Percentiles rank a stretch among this genome's conserved stretches.
Evolutionary conservation across 2,329 filamentous ascomycete species (phyloP).

Genomic region (Aspergillus vadensis): DNA sequence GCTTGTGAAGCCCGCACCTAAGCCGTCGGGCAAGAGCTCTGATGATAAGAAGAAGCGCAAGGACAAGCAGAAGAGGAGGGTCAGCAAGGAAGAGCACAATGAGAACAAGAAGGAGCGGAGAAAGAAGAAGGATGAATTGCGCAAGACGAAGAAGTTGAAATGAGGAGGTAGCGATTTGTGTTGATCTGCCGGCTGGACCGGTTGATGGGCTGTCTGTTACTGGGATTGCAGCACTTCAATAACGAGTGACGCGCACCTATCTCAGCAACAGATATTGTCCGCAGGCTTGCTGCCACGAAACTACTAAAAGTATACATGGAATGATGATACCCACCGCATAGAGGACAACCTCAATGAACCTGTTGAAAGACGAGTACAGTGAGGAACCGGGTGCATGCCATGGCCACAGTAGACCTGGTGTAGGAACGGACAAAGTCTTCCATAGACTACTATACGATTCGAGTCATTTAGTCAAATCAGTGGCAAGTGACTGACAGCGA

Average conservation of each 20-base stretch:
- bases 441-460: background rate
- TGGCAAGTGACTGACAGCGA: background rate
- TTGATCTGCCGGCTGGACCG: slow-evolving; percentile 11
- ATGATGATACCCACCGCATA: no score
- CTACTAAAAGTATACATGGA: no score
- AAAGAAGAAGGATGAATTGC: slow-evolving; percentile 16
- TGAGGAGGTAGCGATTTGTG: slow-evolving; percentile 15
- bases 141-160: slow-evolving; percentile 33
- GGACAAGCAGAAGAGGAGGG: slow-evolving; percentile 30
- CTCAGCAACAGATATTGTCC: no score
- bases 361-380: no score
- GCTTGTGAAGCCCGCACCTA: background rate
- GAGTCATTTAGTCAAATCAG: background rate
- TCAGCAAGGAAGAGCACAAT: slow-evolving; percentile 30
- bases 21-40: slow-evolving; percentile 9
- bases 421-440: background rate
- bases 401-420: no score
- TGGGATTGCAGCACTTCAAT: background rate
- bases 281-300: no score
- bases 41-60: slow-evolving; percentile 32
- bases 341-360: no score
- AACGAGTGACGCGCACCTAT: background rate
- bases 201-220: background rate
- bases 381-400: no score
- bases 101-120: slow-evolving; percentile 41